These are phyloP conservation scores for Paragyromitra xinjiangensis DNA, from an alignment of 495 filamentous ascomycete genomes.

Conservation along the genomic window DNA sequence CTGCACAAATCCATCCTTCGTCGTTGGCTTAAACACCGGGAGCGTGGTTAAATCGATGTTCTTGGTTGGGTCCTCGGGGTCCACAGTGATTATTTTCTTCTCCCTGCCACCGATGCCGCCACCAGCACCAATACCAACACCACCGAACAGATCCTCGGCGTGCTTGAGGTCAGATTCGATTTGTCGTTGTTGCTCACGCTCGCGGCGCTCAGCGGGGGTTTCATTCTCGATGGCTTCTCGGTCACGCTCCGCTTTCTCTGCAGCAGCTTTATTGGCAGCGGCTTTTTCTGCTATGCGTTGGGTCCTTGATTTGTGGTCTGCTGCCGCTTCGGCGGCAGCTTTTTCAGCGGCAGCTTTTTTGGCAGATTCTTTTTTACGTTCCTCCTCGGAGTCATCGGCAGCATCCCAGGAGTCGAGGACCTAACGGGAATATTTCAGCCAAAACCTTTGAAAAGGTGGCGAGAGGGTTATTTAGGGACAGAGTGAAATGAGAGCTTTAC, in stretches of 20 bases:
- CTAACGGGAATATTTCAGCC: conserved; percentile 60
- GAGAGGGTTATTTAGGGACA: not conserved
- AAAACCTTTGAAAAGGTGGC: conserved; percentile 10
- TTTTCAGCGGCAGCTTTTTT: conserved; percentile 85
- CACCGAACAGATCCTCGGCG: conserved; percentile 89
- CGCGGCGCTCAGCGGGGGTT: conserved; percentile 74
- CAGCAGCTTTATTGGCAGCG: conserved; percentile 62
- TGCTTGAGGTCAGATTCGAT: conserved; percentile 83
- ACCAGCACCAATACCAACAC: conserved; percentile 71
- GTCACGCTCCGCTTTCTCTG: conserved; percentile 63
- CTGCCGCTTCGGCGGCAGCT: conserved; percentile 90
- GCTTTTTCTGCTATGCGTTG: conserved; percentile 84
- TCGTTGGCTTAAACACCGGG: conserved; percentile 85
- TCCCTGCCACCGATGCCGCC: conserved; percentile 65
- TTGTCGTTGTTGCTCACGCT: conserved; percentile 71
- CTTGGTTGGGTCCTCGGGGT: conserved; percentile 75
- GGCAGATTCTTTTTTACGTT: conserved; percentile 80
- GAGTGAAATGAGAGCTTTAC: not conserved
- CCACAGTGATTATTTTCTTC: conserved; percentile 70
- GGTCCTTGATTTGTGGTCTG: conserved; percentile 87
- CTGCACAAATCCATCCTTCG: conserved; percentile 81
- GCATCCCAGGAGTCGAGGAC: conserved; percentile 98
- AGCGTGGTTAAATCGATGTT: conserved; percentile 81
- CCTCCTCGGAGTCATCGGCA: conserved; percentile 94
- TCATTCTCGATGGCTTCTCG: conserved; percentile 72